These are phyloP conservation scores for Fraxinus albicans DNA, from an alignment of 305 asterid species.

Conservation along the genomic window DNA sequence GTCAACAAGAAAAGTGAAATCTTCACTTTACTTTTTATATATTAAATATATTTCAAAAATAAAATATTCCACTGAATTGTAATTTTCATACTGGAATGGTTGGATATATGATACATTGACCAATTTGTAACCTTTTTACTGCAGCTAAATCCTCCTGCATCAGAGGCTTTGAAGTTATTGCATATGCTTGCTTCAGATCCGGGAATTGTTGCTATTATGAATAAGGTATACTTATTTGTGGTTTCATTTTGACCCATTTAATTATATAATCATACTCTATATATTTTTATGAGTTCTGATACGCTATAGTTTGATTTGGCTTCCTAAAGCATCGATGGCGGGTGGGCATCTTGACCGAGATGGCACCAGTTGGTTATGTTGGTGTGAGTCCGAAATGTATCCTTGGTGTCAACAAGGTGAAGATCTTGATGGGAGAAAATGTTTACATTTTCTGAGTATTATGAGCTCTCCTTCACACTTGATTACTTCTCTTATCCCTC, in stretches of 20 bases:
- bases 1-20: background rate
- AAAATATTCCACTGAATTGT: background rate
- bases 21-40: background rate
- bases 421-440: conserved; percentile 15
- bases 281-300: conserved; percentile 14
- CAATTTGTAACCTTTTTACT: conserved; percentile 21
- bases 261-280: conserved; percentile 5
- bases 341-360: conserved; percentile 86
- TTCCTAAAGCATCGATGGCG: conserved; percentile 83
- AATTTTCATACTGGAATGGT: background rate
- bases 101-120: conserved; percentile 3
- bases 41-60: background rate
- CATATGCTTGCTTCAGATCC: conserved; percentile 98
- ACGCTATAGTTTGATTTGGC: conserved; percentile 29
- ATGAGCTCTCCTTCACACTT: background rate
- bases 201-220: conserved; percentile 92
- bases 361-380: conserved; percentile 97
- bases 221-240: conserved; percentile 54
- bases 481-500: background rate
- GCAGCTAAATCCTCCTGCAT: conserved; percentile 87
- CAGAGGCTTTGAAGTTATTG: conserved; percentile 73
- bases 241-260: conserved; percentile 16
- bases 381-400: conserved; percentile 84
- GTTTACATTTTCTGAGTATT: background rate
- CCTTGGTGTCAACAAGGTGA: conserved; percentile 91